Percentiles rank a stretch among this genome's conserved stretches.
Conservation (phyloP, 345 rosid genomes). For the Bruguiera gymnorhiza region DNA sequence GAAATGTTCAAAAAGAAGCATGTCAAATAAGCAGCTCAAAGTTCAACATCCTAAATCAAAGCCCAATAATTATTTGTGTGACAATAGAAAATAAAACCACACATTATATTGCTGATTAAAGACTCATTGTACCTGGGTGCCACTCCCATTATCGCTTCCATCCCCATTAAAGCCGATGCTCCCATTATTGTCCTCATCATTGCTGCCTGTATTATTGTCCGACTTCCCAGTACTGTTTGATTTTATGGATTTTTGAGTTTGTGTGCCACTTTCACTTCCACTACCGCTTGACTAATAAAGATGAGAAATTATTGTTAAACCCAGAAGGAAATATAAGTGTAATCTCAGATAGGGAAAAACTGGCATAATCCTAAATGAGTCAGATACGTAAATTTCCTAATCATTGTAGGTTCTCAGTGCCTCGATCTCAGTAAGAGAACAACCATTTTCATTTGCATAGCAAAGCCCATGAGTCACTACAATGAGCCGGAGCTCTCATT, state of each 20-base stretch:
- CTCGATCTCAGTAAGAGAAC: neutral
- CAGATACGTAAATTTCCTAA: neutral
- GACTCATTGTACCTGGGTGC: conserved; percentile 40
- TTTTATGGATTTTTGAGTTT: conserved; percentile 41
- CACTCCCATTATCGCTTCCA: conserved; percentile 51
- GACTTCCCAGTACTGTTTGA: conserved; percentile 36
- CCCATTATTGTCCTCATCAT: conserved; percentile 27
- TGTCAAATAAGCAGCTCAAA: neutral
- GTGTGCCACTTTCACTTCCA: conserved; percentile 45
- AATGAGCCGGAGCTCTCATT: neutral
- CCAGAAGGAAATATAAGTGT: conserved; percentile 4
- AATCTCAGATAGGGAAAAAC: neutral
- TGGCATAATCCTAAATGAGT: neutral
- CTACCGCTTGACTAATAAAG: conserved; percentile 41
- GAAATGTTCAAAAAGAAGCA: neutral
- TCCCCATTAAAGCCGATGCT: conserved; percentile 39
- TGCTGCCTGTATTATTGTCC: conserved; percentile 30
- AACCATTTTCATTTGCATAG: neutral
- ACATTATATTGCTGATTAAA: neutral
- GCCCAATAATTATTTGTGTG: neutral
- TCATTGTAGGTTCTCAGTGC: neutral
- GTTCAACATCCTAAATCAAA: neutral
- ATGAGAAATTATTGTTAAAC: conserved; percentile 2
- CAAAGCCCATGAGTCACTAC: neutral
- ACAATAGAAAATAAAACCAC: neutral